phyloP scores from a whole-genome alignment of 2,329 filamentous ascomycete species.

The Penicillium capsulatum region DNA sequence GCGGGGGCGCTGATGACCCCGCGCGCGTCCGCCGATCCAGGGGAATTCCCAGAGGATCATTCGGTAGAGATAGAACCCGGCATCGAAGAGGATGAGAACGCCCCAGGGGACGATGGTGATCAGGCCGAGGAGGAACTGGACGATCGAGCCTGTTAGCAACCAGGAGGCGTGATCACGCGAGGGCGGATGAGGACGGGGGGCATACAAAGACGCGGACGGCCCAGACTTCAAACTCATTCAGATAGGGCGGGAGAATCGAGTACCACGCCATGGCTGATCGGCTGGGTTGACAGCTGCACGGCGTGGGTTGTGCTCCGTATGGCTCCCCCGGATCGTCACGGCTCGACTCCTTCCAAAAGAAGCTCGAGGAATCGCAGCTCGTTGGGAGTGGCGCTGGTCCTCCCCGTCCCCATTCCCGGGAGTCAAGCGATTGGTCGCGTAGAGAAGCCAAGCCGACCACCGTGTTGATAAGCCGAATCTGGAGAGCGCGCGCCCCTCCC shows the following conservation, averaged over 20 bases:
- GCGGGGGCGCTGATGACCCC: conserved; percentile 52
- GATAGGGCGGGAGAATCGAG: conserved; percentile 58
- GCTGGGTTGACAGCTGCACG: not conserved
- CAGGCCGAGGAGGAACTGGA: conserved; percentile 57
- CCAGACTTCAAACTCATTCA: conserved; percentile 59
- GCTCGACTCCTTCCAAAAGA: too few species aligned
- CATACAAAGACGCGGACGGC: conserved; percentile 60
- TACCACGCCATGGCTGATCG: conserved; percentile 56
- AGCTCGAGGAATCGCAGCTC: too few species aligned
- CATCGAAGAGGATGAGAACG: conserved; percentile 59
- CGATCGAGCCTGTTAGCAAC: too few species aligned
- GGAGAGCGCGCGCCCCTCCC: too few species aligned
- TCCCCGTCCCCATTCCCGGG: not conserved
- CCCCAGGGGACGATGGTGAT: conserved; percentile 61
- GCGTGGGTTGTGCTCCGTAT: not conserved
- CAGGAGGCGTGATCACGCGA: conserved; percentile 1
- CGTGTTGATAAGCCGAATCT: too few species aligned
- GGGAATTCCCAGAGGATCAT: conserved; percentile 53
- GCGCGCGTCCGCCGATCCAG: conserved; percentile 49
- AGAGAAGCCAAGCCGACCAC: too few species aligned
- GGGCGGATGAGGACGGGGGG: conserved; percentile 4
- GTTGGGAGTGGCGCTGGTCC: not conserved
- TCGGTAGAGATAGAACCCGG: conserved; percentile 59
- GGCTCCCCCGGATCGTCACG: too few species aligned
- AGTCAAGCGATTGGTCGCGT: too few species aligned